These are phyloP conservation scores for Brassica carinata DNA, from an alignment of 345 rosid genomes.

Conservation along the genomic window DNA sequence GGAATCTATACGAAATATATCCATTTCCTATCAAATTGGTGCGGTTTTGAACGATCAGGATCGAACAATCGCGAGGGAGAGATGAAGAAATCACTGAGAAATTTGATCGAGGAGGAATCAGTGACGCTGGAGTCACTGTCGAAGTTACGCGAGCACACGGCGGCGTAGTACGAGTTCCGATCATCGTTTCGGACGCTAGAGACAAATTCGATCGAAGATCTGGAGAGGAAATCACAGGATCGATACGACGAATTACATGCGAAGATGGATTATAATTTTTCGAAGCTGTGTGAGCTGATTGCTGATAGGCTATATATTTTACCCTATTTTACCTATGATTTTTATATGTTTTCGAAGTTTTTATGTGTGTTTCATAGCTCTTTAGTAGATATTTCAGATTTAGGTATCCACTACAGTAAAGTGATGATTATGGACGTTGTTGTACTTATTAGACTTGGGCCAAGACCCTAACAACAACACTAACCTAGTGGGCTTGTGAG, in stretches of 20 bases:
- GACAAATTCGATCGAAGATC: neutral
- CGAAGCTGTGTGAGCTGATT: neutral
- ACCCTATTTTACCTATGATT: no score
- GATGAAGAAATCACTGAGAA: neutral
- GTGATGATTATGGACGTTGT: no score
- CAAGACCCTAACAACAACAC: no score
- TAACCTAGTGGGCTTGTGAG: no score
- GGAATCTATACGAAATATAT: no score
- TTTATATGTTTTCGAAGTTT: no score
- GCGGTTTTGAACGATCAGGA: neutral
- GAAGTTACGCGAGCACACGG: neutral
- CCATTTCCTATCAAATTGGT: no score
- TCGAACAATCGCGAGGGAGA: neutral
- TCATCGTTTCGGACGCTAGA: neutral
- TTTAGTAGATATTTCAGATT: no score
- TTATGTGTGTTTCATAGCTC: no score
- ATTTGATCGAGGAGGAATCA: neutral
- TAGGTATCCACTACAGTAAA: no score
- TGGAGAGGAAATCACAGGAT: neutral
- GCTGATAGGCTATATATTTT: no score
- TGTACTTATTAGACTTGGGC: no score
- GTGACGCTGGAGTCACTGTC: neutral
- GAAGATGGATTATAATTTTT: neutral
- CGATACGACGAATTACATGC: neutral
- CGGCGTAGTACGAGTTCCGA: neutral